Evolutionary conservation across 345 rosid genomes (phyloP).

Genomic region (Noccaea bulbosa): DNA sequence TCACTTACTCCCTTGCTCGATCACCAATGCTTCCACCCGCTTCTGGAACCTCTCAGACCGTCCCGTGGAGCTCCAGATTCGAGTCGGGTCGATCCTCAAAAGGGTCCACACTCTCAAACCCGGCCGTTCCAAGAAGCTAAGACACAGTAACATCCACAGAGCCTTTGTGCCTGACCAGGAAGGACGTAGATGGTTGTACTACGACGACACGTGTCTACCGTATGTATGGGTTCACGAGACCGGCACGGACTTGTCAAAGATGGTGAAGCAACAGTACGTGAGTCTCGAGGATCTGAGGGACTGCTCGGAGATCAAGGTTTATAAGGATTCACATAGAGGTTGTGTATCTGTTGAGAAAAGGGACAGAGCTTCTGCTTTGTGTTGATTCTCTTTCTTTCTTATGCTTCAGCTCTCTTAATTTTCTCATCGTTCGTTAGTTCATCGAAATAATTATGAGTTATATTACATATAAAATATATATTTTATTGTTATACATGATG

Average conservation of each 20-base stretch:
- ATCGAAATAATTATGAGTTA: slow-evolving; percentile 17
- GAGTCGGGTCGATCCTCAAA: slow-evolving; percentile 83
- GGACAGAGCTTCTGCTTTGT: slow-evolving; percentile 64
- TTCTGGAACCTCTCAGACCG: slow-evolving; percentile 79
- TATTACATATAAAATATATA: neutral
- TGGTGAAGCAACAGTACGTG: slow-evolving; percentile 89
- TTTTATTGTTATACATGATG: slow-evolving; percentile 18
- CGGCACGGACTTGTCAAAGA: slow-evolving; percentile 70
- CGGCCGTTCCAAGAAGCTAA: slow-evolving; percentile 74
- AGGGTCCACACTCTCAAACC: slow-evolving; percentile 81
- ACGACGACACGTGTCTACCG: slow-evolving; percentile 77
- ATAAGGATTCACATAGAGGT: slow-evolving; percentile 69
- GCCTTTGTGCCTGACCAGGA: slow-evolving; percentile 53
- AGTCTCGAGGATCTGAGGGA: slow-evolving; percentile 84
- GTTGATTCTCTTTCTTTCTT: slow-evolving; percentile 46
- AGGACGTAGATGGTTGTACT: slow-evolving; percentile 65
- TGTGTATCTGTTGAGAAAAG: slow-evolving; percentile 78
- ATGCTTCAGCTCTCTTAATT: neutral
- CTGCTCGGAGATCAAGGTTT: slow-evolving; percentile 78
- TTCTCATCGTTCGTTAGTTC: neutral
- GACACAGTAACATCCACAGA: slow-evolving; percentile 74
- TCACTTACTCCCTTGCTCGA: slow-evolving; percentile 42
- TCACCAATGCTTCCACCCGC: slow-evolving; percentile 46
- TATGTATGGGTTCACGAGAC: slow-evolving; percentile 85
- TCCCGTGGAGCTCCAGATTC: slow-evolving; percentile 73